Evolutionary conservation across 2,329 filamentous ascomycete genomes (phyloP).

Genomic region (Aurifilum marmelostoma): DNA sequence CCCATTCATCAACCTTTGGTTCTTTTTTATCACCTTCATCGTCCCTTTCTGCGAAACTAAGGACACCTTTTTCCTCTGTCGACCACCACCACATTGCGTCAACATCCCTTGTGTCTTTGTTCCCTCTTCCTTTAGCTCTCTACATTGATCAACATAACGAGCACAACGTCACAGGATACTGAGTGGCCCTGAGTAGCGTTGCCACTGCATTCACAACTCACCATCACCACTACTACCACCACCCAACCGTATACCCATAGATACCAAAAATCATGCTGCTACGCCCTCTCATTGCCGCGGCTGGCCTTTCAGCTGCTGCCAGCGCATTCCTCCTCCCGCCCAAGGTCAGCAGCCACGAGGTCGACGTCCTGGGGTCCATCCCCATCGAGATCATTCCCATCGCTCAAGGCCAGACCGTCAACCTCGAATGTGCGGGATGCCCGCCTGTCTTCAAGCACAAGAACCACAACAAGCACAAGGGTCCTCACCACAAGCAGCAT

Average conservation of each 20-base stretch:
- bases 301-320: slow-evolving; percentile 40
- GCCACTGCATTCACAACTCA: slow-evolving; percentile 9
- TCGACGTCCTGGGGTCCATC: slow-evolving; percentile 46
- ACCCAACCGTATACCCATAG: slow-evolving; percentile 1
- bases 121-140: background rate
- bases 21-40: background rate
- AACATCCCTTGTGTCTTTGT: background rate
- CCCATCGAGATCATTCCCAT: slow-evolving; percentile 41
- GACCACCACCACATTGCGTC: background rate
- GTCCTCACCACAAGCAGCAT: slow-evolving; percentile 32
- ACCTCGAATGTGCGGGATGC: slow-evolving; percentile 59
- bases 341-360: slow-evolving; percentile 47
- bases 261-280: slow-evolving; percentile 35
- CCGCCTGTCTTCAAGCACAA: slow-evolving; percentile 41
- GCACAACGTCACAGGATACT: background rate
- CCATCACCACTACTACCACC: slow-evolving; percentile 8
- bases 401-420: slow-evolving; percentile 44
- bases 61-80: slow-evolving; percentile 1
- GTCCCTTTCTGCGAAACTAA: slow-evolving; percentile 12
- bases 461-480: slow-evolving; percentile 34
- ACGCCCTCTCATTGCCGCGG: slow-evolving; percentile 51
- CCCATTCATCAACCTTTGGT: background rate
- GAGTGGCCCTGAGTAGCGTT: background rate
- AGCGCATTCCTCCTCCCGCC: slow-evolving; percentile 60
- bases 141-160: background rate